Base-by-base conservation (phyloP, 345 rosid genomes). In the Conringia planisiliqua region DNA sequence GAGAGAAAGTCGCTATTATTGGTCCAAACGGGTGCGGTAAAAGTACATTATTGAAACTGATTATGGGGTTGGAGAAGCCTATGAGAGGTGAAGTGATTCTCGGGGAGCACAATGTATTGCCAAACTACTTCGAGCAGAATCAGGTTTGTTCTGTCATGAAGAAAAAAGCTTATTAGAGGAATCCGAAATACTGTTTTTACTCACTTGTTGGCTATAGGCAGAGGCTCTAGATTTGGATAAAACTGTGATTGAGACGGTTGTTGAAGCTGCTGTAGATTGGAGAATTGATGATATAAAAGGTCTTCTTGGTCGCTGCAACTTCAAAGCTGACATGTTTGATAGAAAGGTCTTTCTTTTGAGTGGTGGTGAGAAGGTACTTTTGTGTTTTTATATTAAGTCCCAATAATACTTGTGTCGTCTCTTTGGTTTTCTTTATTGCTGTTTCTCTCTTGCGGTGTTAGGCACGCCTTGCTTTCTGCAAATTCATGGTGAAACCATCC, bases 21-120 rank as follows among this genome's bases (percentile, higher is more conserved):
- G 98, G 97, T 62, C 98, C 98, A 47, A 94, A 94, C 75, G 98
- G 97, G 10, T 94, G 98, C 52, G 97, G 98, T 24, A 89, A 94
- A 74, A 93, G 98, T 57, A 91, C 96, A 18, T 82, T 93, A 72
- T 76, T 93, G 81, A 93, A 89, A 63, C 77, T 94, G 68, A 84
- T 94, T 57, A 87, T 89, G 94, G 96, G 86, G 36, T 60, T 58
- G 43, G 89, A 82, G 85, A 90, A 91, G 84, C 88, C 93, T 66
- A 54, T 10, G 4, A 80, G 71, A 33, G 98, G 97, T 51, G 90
- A 88, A 79, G 86, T 94, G 68, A 30, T 84, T 65, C 92, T 87
- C 1, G 97, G 97, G 56, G 96, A 91, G 71, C 95, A 94, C 84
- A 94, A 90, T 77, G 95, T 94, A 38, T 76, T 94, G 18, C 98